phyloP scores from a whole-genome alignment of 805 yeast species.

The Pichia eremophila region DNA sequence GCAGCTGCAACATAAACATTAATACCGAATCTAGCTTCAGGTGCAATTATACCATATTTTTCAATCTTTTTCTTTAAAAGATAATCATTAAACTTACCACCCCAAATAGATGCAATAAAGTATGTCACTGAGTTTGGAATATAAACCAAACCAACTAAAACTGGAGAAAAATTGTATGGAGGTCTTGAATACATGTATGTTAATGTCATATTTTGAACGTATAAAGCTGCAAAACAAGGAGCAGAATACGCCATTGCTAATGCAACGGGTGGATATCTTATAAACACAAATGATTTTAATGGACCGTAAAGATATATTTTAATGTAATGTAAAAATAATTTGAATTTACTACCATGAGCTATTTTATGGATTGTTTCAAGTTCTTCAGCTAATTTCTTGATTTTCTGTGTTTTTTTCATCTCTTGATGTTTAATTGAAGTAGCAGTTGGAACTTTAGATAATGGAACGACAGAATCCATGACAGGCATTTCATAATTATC shows the following conservation, averaged over 20 bases:
- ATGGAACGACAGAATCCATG: slow-evolving; percentile 29
- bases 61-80: slow-evolving; percentile 40
- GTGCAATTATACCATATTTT: slow-evolving; percentile 57
- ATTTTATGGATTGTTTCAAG: slow-evolving; percentile 16
- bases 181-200: slow-evolving; percentile 48
- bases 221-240: slow-evolving; percentile 60
- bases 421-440: slow-evolving; percentile 9
- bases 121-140: slow-evolving; percentile 79
- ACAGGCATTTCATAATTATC: slow-evolving; percentile 25
- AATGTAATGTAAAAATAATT: slow-evolving; percentile 19
- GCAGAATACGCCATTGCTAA: slow-evolving; percentile 59
- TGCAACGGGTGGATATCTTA: slow-evolving; percentile 66
- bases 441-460: slow-evolving; percentile 24
- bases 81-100: slow-evolving; percentile 72
- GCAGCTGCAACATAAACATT: slow-evolving; percentile 60
- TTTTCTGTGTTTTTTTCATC: slow-evolving; percentile 14
- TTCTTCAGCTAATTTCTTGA: slow-evolving; percentile 11
- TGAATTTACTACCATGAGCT: slow-evolving; percentile 11
- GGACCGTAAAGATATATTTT: slow-evolving; percentile 52
- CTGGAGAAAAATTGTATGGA: slow-evolving; percentile 62
- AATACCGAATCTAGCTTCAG: slow-evolving; percentile 73
- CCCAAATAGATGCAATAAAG: slow-evolving; percentile 63
- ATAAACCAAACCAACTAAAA: slow-evolving; percentile 66
- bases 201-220: slow-evolving; percentile 67
- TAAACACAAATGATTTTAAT: slow-evolving; percentile 46